These are phyloP conservation scores for Mucor racemosus DNA, from an alignment of 371 early-diverging fungal genomes.

Conservation along the genomic window DNA sequence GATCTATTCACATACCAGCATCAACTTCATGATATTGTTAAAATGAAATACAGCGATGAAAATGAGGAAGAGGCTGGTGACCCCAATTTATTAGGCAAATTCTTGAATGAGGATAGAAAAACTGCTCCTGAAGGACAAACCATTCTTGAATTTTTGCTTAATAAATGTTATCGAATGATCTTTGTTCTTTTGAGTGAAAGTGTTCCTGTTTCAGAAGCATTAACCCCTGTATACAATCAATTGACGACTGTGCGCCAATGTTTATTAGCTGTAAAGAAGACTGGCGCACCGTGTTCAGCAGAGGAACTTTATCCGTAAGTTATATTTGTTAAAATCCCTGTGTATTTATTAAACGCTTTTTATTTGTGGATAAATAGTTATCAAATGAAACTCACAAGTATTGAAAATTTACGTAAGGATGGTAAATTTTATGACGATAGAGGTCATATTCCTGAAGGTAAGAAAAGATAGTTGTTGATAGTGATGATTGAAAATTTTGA, in stretches of 20 bases:
- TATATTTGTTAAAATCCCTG: neutral
- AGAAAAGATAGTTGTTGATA: neutral
- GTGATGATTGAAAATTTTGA: neutral
- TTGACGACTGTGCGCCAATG: constrained; percentile 84
- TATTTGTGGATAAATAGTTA: constrained; percentile 41
- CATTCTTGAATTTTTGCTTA: constrained; percentile 76
- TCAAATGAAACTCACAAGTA: constrained; percentile 83
- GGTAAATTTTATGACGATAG: constrained; percentile 87
- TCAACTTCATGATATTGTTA: constrained; percentile 75
- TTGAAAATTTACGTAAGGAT: constrained; percentile 80
- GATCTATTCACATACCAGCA: constrained; percentile 84
- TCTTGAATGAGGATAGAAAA: constrained; percentile 63
- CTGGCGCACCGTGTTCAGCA: constrained; percentile 75
- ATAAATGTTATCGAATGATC: constrained; percentile 86
- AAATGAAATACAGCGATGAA: constrained; percentile 50
- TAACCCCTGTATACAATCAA: constrained; percentile 85
- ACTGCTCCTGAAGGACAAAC: constrained; percentile 71
- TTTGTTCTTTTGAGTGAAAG: constrained; percentile 78
- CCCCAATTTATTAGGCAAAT: constrained; percentile 52
- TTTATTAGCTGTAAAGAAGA: constrained; percentile 75
- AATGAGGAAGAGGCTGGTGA: constrained; percentile 25
- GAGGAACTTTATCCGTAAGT: constrained; percentile 52
- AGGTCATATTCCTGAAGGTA: constrained; percentile 82
- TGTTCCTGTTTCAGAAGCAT: constrained; percentile 80
- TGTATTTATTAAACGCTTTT: neutral